phyloP scores from a whole-genome alignment of 2,329 filamentous ascomycete species.

The Fusarium azukiicola region DNA sequence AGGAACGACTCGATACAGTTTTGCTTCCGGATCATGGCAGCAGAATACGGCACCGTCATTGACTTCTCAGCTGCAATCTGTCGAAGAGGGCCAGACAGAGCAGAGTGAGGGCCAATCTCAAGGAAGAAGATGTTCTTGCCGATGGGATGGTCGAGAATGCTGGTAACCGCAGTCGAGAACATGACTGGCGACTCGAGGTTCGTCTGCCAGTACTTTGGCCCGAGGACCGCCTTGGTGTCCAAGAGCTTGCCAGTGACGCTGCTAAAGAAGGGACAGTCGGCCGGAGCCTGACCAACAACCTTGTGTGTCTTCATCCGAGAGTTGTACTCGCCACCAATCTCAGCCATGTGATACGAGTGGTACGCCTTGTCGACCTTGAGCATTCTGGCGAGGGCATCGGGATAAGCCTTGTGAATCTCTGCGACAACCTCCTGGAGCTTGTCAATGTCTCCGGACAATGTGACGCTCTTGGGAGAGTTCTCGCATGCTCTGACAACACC shows the following conservation, averaged over 20 bases:
- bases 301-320: slow-evolving; percentile 37
- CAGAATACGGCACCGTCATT: slow-evolving; percentile 27
- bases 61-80: slow-evolving; percentile 47
- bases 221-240: slow-evolving; percentile 26
- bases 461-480: slow-evolving; percentile 62
- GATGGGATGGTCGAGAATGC: slow-evolving; percentile 13
- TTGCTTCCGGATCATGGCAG: slow-evolving; percentile 41
- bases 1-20: slow-evolving; percentile 32
- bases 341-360: slow-evolving; percentile 64
- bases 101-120: slow-evolving; percentile 55
- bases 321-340: slow-evolving; percentile 52
- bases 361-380: slow-evolving; percentile 67
- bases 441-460: slow-evolving; percentile 58
- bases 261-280: slow-evolving; percentile 47
- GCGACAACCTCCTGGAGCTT: slow-evolving; percentile 53
- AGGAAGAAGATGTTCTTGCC: slow-evolving; percentile 42
- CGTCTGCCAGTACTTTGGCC: slow-evolving; percentile 53
- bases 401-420: slow-evolving; percentile 53
- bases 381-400: slow-evolving; percentile 56
- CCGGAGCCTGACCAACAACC: slow-evolving; percentile 13
- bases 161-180: slow-evolving; percentile 45
- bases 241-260: slow-evolving; percentile 58
- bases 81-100: slow-evolving; percentile 50
- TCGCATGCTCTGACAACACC: slow-evolving; percentile 61
- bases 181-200: slow-evolving; percentile 58